Evolutionary conservation across 257 asterid species (phyloP).

Genomic region (Solanum chilense): DNA sequence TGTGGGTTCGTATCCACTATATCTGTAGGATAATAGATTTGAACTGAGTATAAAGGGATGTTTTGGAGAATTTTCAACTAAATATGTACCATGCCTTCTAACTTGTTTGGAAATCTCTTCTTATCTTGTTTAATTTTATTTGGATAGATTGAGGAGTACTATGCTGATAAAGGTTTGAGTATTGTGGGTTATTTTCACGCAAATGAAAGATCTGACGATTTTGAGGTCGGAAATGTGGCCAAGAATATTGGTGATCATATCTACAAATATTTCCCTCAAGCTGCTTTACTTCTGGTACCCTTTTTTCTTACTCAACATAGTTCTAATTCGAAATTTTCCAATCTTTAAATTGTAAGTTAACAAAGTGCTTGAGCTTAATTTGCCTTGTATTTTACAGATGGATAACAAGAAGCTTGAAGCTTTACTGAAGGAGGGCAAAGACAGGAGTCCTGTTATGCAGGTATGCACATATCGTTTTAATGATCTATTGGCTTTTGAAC

Average conservation of each 20-base stretch:
- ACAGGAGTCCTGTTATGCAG: constrained; percentile 66
- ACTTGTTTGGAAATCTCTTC: background rate
- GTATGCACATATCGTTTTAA: constrained; percentile 13
- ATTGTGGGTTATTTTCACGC: constrained; percentile 94
- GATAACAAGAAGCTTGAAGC: constrained; percentile 60
- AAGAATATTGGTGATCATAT: constrained; percentile 93
- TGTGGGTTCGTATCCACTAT: background rate
- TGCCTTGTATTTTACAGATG: constrained; percentile 22
- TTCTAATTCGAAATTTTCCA: background rate
- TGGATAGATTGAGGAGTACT: constrained; percentile 80
- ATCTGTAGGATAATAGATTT: background rate
- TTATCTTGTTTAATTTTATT: background rate
- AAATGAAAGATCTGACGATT: constrained; percentile 78
- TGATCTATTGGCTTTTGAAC: background rate
- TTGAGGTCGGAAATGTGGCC: constrained; percentile 58
- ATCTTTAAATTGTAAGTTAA: background rate
- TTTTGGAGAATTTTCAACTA: background rate
- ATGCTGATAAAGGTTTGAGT: constrained; percentile 60
- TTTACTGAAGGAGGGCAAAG: constrained; percentile 38
- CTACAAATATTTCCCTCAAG: constrained; percentile 72
- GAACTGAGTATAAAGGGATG: background rate
- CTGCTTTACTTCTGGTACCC: constrained; percentile 85
- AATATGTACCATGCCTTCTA: background rate
- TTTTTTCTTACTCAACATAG: background rate
- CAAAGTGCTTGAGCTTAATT: background rate